Evolutionary conservation across 2,329 filamentous ascomycete genomes (phyloP).

Genomic region (Myriangium duriaei): DNA sequence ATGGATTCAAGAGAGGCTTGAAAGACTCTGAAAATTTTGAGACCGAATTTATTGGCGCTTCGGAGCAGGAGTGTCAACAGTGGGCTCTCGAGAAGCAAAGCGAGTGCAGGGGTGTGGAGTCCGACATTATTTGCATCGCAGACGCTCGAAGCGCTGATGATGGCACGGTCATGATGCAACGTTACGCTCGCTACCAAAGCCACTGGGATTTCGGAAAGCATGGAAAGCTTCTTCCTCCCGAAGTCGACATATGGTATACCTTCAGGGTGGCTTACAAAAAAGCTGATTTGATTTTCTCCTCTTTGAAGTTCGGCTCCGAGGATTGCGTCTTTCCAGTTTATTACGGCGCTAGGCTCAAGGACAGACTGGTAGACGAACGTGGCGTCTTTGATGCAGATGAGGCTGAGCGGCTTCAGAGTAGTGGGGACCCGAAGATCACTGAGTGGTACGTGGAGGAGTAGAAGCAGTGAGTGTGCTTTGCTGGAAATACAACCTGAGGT

Average conservation of each 20-base stretch:
- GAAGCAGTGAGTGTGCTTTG: too few relatives aligned
- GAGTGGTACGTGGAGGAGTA: too few relatives aligned
- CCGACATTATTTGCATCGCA: not conserved
- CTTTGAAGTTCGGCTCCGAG: not conserved
- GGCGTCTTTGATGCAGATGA: not conserved
- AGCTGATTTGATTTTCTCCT: not conserved
- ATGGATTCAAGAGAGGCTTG: too few relatives aligned
- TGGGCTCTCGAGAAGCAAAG: constrained; percentile 6
- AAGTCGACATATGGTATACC: not conserved
- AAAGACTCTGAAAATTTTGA: constrained; percentile 2
- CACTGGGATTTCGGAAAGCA: not conserved
- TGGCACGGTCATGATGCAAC: not conserved
- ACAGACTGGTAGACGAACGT: not conserved
- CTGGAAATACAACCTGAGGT: too few relatives aligned
- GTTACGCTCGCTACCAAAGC: not conserved
- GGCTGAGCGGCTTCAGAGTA: too few relatives aligned
- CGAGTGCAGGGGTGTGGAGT: not conserved
- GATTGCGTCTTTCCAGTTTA: not conserved
- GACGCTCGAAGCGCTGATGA: not conserved
- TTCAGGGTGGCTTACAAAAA: not conserved
- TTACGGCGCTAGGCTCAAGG: not conserved
- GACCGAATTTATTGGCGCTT: constrained; percentile 4
- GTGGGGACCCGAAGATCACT: too few relatives aligned
- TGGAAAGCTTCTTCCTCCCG: not conserved
- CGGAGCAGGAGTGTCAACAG: constrained; percentile 1